A percentile compares a stretch with the other conserved stretches of the same genome.
Evolutionary conservation across 2,329 filamentous ascomycete genomes (phyloP).

Genomic region (Claviceps pazoutovae): DNA sequence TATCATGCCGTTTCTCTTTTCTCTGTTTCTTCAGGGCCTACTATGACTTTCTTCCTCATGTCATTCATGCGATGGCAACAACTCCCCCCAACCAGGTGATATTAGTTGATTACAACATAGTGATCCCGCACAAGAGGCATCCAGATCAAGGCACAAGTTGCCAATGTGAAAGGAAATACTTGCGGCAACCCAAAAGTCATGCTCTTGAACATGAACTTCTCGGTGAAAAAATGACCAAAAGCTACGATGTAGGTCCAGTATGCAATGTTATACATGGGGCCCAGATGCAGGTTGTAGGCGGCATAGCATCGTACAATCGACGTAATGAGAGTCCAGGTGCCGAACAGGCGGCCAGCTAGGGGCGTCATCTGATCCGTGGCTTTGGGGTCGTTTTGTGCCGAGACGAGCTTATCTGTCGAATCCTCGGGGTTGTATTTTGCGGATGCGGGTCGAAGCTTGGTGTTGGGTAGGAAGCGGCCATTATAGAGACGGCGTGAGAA

Average conservation of each 20-base stretch:
- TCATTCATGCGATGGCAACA: background rate
- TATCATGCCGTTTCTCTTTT: background rate
- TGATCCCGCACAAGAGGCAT: constrained; percentile 53
- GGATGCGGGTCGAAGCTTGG: constrained; percentile 26
- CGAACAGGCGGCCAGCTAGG: constrained; percentile 67
- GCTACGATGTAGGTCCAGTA: constrained; percentile 74
- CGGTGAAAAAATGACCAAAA: constrained; percentile 61
- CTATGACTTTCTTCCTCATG: background rate
- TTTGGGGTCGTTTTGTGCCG: constrained; percentile 30
- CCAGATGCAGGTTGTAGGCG: constrained; percentile 64
- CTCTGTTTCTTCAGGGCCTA: background rate
- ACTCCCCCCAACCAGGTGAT: background rate
- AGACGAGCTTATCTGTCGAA: constrained; percentile 36
- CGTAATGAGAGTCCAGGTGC: constrained; percentile 74
- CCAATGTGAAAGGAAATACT: constrained; percentile 39
- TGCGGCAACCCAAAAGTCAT: constrained; percentile 49
- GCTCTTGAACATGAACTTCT: constrained; percentile 69
- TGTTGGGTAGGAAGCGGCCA: constrained; percentile 42
- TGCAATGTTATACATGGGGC: constrained; percentile 63
- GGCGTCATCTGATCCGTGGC: constrained; percentile 52
- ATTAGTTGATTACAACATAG: constrained; percentile 41
- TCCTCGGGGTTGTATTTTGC: constrained; percentile 36
- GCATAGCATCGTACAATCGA: constrained; percentile 68
- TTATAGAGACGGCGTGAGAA: constrained; percentile 84
- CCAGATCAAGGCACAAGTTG: constrained; percentile 40